These are phyloP conservation scores for Tolypocladium guangdongense DNA, from an alignment of 2,329 filamentous ascomycete species.

Conservation along the genomic window DNA sequence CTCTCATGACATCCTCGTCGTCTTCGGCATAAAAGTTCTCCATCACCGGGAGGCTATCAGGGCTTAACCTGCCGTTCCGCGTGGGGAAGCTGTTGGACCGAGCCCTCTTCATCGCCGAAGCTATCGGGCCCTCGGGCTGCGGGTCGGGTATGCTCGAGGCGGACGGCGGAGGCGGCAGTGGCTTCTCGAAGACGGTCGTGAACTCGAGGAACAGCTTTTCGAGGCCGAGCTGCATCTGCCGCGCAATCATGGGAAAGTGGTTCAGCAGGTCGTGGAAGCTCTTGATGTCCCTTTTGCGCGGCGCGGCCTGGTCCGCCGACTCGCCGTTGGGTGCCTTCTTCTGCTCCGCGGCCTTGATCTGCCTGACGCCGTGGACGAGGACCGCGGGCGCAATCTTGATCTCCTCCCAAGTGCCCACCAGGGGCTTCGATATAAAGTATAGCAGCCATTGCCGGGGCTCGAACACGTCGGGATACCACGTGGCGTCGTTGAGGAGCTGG, in stretches of 20 bases:
- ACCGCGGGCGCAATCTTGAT: constrained; percentile 58
- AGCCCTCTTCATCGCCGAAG: constrained; percentile 41
- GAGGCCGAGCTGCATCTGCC: constrained; percentile 88
- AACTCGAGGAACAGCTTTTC: constrained; percentile 89
- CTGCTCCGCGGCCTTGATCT: constrained; percentile 24
- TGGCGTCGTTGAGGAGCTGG: constrained; percentile 68
- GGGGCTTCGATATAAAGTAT: constrained; percentile 86
- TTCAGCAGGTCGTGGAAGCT: constrained; percentile 83
- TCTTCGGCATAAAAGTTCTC: constrained; percentile 71
- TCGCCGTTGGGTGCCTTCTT: constrained; percentile 25
- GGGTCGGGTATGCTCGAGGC: constrained; percentile 49
- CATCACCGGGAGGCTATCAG: constrained; percentile 33
- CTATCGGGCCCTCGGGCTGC: constrained; percentile 43
- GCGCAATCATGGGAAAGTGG: constrained; percentile 88
- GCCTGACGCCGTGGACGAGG: constrained; percentile 34
- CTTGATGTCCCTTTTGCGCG: constrained; percentile 77
- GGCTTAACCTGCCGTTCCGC: constrained; percentile 19
- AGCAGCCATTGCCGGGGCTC: constrained; percentile 91
- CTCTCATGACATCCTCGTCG: constrained; percentile 83
- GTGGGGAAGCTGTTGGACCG: constrained; percentile 38
- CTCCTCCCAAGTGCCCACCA: constrained; percentile 75
- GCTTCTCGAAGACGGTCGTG: constrained; percentile 71
- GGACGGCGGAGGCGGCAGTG: constrained; percentile 64
- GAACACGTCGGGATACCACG: constrained; percentile 83
- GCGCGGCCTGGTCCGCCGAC: constrained; percentile 30